These are phyloP conservation scores for Diaporthe velutina DNA, from an alignment of 2,329 filamentous ascomycete species.

Conservation along the genomic window DNA sequence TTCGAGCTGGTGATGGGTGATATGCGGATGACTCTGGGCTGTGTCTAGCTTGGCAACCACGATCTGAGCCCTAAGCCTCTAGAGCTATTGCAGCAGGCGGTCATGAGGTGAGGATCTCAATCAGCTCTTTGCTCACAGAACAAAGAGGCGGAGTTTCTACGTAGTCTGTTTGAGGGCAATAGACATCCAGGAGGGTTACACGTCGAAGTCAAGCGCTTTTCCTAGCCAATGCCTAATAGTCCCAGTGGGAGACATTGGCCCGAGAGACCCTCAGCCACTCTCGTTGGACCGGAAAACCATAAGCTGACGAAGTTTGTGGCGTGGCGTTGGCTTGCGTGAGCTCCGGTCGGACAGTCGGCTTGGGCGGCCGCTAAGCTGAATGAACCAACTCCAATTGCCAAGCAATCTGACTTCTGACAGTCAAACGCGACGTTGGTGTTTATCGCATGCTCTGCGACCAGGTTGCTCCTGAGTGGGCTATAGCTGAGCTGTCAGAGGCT, in stretches of 20 bases:
- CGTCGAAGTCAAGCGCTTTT: too few species aligned
- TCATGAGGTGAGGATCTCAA: neutral
- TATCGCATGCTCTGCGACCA: neutral
- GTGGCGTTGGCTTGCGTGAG: neutral
- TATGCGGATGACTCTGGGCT: neutral
- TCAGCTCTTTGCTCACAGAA: neutral
- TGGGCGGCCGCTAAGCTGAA: conserved; percentile 23
- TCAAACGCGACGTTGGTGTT: neutral
- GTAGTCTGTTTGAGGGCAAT: neutral
- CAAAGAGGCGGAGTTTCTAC: neutral
- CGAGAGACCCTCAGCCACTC: neutral
- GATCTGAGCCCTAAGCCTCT: neutral
- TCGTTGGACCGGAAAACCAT: neutral
- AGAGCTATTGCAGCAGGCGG: neutral
- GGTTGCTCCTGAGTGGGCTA: neutral
- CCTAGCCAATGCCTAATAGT: too few species aligned
- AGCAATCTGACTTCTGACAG: conserved; percentile 6
- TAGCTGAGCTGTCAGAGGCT: neutral
- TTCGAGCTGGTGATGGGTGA: too few species aligned
- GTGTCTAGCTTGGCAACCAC: neutral
- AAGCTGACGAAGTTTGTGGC: conserved; percentile 13
- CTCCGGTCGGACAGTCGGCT: neutral
- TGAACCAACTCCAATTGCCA: neutral
- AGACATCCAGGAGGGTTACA: neutral
- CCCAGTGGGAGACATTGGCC: too few species aligned